phyloP scores from a whole-genome alignment of 2,329 filamentous ascomycete genomes.

The Botrytis porri region DNA sequence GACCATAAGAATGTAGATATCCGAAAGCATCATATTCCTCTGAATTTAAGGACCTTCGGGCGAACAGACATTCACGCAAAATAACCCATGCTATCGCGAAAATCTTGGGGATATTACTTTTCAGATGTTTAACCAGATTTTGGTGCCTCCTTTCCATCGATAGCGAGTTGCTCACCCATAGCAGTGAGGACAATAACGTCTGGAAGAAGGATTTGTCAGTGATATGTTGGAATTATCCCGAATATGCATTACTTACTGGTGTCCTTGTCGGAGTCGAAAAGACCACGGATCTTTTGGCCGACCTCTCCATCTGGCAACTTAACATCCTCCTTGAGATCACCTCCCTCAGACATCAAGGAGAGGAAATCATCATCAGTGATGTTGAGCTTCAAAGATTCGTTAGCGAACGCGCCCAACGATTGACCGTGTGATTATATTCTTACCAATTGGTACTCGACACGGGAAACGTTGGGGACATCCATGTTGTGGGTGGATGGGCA shows the following conservation, averaged over 20 bases:
- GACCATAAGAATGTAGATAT: constrained; percentile 43
- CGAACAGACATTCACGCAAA: constrained; percentile 30
- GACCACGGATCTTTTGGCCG: constrained; percentile 79
- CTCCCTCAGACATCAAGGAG: constrained; percentile 85
- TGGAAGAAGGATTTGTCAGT: constrained; percentile 40
- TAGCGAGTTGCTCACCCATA: constrained; percentile 91
- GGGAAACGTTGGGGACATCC: constrained; percentile 92
- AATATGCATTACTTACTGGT: constrained; percentile 66
- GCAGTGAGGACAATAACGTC: constrained; percentile 89
- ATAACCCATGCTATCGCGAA: constrained; percentile 33
- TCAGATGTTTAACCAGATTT: constrained; percentile 31
- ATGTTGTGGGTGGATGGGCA: constrained; percentile 97
- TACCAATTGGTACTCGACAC: constrained; percentile 92
- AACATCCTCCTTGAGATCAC: constrained; percentile 90
- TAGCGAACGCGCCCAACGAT: background rate
- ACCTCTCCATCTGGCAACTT: constrained; percentile 87
- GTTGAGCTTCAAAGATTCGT: constrained; percentile 62
- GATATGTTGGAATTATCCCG: background rate
- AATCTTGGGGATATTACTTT: constrained; percentile 20
- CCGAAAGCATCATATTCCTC: constrained; percentile 35
- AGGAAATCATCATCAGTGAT: constrained; percentile 93
- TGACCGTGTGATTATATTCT: constrained; percentile 50
- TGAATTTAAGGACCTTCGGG: constrained; percentile 23
- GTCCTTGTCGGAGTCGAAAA: constrained; percentile 89
- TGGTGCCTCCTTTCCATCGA: constrained; percentile 93